Conservation (phyloP, 129 eudicot genomes). For the Saussurea involucrata region DNA sequence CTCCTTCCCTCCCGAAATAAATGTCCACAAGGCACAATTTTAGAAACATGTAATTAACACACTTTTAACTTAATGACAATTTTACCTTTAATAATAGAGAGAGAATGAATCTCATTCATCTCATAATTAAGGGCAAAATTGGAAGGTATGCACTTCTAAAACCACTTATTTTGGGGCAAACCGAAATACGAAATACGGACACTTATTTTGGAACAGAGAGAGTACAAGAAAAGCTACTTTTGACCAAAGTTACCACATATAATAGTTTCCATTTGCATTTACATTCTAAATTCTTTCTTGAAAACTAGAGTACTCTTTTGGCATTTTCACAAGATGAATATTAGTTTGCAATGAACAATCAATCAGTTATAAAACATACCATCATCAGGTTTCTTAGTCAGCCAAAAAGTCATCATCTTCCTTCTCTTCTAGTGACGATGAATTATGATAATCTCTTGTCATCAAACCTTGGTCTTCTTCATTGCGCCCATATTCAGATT, state of each 20-base stretch:
- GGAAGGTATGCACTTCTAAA: not conserved
- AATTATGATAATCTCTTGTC: not conserved
- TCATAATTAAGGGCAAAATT: not conserved
- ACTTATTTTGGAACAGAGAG: not conserved
- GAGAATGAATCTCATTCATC: not conserved
- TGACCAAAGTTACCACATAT: not conserved
- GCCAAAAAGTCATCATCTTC: constrained; percentile 44
- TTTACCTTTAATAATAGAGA: not conserved
- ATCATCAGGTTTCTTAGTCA: constrained; percentile 34
- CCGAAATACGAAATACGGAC: not conserved
- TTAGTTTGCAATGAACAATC: not conserved
- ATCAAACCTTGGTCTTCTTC: constrained; percentile 10
- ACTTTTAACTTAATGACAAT: not conserved
- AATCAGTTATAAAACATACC: constrained; percentile 12
- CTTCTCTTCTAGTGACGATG: constrained; percentile 36
- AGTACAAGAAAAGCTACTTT: not conserved
- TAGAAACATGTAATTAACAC: not conserved
- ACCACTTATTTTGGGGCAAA: not conserved
- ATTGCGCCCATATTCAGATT: constrained; percentile 15
- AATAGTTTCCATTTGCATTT: not conserved
- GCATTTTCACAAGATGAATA: not conserved
- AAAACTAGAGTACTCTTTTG: constrained; percentile 2
- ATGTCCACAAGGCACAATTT: not conserved
- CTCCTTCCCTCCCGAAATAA: not conserved
- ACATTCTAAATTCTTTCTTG: not conserved